A percentile compares a stretch with the other conserved stretches of the same genome.
Evolutionary conservation across 2,329 filamentous ascomycete species (phyloP).

Genomic region (Alternaria gansuensis): DNA sequence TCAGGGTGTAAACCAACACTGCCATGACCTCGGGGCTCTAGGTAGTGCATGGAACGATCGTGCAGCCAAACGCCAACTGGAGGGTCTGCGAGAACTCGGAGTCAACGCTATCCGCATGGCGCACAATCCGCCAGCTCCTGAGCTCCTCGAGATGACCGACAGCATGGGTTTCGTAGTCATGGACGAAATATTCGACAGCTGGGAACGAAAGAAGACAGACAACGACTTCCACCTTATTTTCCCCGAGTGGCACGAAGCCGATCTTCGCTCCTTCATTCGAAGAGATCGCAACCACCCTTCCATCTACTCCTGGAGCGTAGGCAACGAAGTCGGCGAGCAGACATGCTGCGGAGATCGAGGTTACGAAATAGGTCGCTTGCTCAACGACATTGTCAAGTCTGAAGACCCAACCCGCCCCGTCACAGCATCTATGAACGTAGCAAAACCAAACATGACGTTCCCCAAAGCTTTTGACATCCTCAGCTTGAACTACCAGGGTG

Average conservation of each 20-base stretch:
- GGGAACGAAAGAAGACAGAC: constrained; percentile 56
- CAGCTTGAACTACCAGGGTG: constrained; percentile 64
- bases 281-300: constrained; percentile 65
- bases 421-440: constrained; percentile 60
- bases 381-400: constrained; percentile 51
- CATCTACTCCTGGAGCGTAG: constrained; percentile 62
- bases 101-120: constrained; percentile 61
- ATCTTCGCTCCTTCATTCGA: constrained; percentile 61
- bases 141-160: constrained; percentile 62
- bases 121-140: constrained; percentile 64
- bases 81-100: constrained; percentile 62
- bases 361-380: constrained; percentile 4
- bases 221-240: constrained; percentile 65
- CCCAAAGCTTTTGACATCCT: constrained; percentile 57
- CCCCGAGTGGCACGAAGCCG: constrained; percentile 62
- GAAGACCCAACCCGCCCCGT: constrained; percentile 60
- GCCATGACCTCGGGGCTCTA: constrained; percentile 60
- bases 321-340: constrained; percentile 65
- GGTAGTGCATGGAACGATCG: constrained; percentile 62
- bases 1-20: constrained; percentile 61
- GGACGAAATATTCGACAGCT: constrained; percentile 64
- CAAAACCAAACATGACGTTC: constrained; percentile 53
- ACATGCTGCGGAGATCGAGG: constrained; percentile 39
- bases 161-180: constrained; percentile 61
- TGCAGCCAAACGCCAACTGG: constrained; percentile 60